A percentile compares a stretch with the other conserved stretches of the same genome.
Conservation (phyloP, 2,329 filamentous ascomycete genomes). For the Teratosphaeria gauchensis region DNA sequence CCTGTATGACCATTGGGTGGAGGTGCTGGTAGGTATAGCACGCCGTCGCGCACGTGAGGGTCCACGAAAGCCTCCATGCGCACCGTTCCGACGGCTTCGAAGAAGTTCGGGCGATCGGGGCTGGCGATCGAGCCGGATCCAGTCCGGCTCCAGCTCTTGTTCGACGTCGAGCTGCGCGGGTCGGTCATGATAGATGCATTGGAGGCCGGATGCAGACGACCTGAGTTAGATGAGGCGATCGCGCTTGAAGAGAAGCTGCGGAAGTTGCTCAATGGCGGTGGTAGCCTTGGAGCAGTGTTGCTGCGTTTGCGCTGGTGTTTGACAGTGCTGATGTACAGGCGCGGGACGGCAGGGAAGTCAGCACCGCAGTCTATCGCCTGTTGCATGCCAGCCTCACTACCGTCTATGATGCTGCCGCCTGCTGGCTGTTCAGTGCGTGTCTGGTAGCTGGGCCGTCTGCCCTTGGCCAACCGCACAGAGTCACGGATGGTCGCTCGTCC, state of each 20-base stretch:
- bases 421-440: conserved; percentile 5
- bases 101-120: conserved; percentile 48
- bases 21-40: conserved; percentile 23
- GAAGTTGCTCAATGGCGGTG: conserved; percentile 58
- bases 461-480: conserved; percentile 81
- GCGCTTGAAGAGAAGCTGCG: conserved; percentile 60
- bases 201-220: conserved; percentile 7
- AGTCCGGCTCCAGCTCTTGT: conserved; percentile 15
- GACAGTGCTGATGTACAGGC: conserved; percentile 52
- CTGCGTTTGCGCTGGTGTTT: conserved; percentile 74
- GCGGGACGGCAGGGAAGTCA: conserved; percentile 61
- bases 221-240: conserved; percentile 29
- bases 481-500: conserved; percentile 61
- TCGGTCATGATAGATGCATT: conserved; percentile 14
- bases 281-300: conserved; percentile 70
- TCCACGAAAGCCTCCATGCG: conserved; percentile 96
- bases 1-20: conserved; percentile 9
- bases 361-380: conserved; percentile 48
- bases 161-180: conserved; percentile 13
- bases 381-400: not conserved
- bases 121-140: conserved; percentile 19
- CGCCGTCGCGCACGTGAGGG: conserved; percentile 25
- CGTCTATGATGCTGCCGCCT: not conserved
- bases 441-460: conserved; percentile 26
- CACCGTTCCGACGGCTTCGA: conserved; percentile 81